phyloP scores from a whole-genome alignment of 371 early-diverging fungal species.

The Mucor lusitanicus region DNA sequence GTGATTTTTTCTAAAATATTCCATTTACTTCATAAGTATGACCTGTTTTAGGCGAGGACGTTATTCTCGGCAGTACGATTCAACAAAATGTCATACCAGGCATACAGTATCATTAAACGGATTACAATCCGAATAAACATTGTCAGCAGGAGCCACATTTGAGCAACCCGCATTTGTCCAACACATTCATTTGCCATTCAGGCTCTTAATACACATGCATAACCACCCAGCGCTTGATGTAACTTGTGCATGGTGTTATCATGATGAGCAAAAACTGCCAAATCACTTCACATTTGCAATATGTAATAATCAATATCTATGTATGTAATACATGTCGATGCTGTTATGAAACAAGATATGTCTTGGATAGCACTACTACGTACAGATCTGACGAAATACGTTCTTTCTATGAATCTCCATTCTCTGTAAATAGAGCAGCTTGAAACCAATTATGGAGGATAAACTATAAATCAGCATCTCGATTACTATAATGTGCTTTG shows the following conservation, averaged over 20 bases:
- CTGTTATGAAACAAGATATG: background rate
- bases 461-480: background rate
- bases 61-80: background rate
- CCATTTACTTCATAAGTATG: slow-evolving; percentile 1
- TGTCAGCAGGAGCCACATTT: background rate
- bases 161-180: background rate
- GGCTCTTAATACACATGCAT: too few relatives aligned
- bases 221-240: background rate
- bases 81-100: background rate
- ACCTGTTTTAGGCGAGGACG: slow-evolving; percentile 8
- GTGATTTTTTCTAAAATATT: background rate
- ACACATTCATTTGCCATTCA: background rate
- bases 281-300: background rate
- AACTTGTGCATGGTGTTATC: background rate
- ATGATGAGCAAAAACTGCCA: too few relatives aligned
- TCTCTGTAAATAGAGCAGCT: background rate
- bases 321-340: background rate
- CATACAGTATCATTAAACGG: background rate
- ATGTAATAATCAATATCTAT: background rate
- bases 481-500: background rate
- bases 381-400: background rate
- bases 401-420: background rate
- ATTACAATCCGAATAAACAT: background rate
- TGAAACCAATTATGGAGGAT: background rate
- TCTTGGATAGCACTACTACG: background rate